A percentile compares a stretch with the other conserved stretches of the same genome.
phyloP scores from a whole-genome alignment of 169 alveolate genomes.

The Babesia divergens region DNA sequence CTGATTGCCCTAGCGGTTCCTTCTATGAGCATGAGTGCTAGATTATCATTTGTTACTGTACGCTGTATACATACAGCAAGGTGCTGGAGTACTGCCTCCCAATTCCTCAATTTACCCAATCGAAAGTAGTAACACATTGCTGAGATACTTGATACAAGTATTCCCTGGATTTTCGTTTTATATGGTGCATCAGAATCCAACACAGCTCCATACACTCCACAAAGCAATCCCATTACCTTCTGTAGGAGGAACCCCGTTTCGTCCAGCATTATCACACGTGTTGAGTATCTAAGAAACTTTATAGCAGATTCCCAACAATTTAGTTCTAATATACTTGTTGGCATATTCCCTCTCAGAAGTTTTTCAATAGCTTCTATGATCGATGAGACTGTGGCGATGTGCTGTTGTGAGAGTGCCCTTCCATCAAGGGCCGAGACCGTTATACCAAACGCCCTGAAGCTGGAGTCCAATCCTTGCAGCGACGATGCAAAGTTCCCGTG shows the following conservation, averaged over 20 bases:
- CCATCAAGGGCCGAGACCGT: background rate
- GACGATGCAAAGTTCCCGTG: background rate
- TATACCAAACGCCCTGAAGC: slow-evolving; percentile 22
- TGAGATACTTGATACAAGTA: slow-evolving; percentile 5
- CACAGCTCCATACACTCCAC: slow-evolving; percentile 2
- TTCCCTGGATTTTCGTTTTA: background rate
- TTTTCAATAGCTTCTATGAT: slow-evolving; percentile 16
- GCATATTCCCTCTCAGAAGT: slow-evolving; percentile 19
- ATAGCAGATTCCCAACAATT: slow-evolving; percentile 33
- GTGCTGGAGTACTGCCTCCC: slow-evolving; percentile 18
- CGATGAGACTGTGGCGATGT: background rate
- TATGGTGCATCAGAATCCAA: slow-evolving; percentile 2
- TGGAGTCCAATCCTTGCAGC: slow-evolving; percentile 8
- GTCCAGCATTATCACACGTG: slow-evolving; percentile 26
- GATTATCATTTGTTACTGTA: background rate
- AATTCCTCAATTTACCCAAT: slow-evolving; percentile 18
- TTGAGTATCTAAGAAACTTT: background rate
- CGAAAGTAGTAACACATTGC: slow-evolving; percentile 6
- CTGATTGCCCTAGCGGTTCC: slow-evolving; percentile 37
- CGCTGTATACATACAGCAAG: slow-evolving; percentile 18
- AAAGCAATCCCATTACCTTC: slow-evolving; percentile 3
- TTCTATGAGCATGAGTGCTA: slow-evolving; percentile 12
- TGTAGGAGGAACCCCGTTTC: slow-evolving; percentile 13
- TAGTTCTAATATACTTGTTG: background rate
- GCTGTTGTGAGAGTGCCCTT: background rate